These are phyloP conservation scores for Nigrospora osmanthi DNA, from an alignment of 2,329 filamentous ascomycete genomes.

Conservation along the genomic window DNA sequence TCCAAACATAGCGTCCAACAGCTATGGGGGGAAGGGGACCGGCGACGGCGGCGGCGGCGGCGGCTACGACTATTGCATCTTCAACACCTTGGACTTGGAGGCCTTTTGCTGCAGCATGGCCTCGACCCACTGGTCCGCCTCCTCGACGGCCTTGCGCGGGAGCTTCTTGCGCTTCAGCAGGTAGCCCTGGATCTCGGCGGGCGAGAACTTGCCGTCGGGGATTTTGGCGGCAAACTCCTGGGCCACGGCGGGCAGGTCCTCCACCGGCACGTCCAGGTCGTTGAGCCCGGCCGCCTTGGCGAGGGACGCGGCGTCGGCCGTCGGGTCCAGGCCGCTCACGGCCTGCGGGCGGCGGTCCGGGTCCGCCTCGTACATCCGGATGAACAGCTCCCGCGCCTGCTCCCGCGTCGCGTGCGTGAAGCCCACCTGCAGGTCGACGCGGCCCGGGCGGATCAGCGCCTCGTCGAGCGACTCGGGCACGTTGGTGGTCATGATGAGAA, in stretches of 20 bases:
- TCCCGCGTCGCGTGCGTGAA: conserved; percentile 50
- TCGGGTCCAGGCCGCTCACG: background rate
- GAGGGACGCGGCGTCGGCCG: conserved; percentile 5
- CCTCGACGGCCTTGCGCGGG: conserved; percentile 44
- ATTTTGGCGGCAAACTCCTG: conserved; percentile 42
- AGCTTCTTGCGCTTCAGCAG: conserved; percentile 54
- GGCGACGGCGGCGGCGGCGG: too few species aligned
- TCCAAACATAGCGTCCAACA: too few species aligned
- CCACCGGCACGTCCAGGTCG: conserved; percentile 23
- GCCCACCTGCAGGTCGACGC: conserved; percentile 62
- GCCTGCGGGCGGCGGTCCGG: conserved; percentile 9
- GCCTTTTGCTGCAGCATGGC: conserved; percentile 42
- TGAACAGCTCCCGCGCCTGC: conserved; percentile 51
- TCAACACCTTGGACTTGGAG: conserved; percentile 36
- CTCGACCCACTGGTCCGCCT: conserved; percentile 46
- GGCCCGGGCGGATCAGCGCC: conserved; percentile 65
- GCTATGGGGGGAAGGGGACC: too few species aligned
- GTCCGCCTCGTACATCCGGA: conserved; percentile 51
- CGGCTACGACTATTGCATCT: conserved; percentile 42
- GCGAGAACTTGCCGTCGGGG: conserved; percentile 25
- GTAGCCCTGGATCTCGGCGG: conserved; percentile 59
- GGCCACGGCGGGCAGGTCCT: conserved; percentile 37
- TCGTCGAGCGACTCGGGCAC: conserved; percentile 64
- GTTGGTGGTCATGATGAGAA: conserved; percentile 80
- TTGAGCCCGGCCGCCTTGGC: conserved; percentile 9